A percentile compares a stretch with the other conserved stretches of the same genome.
phyloP scores from a whole-genome alignment of 805 yeast genomes.

The Suhomyces tanzawaensis region DNA sequence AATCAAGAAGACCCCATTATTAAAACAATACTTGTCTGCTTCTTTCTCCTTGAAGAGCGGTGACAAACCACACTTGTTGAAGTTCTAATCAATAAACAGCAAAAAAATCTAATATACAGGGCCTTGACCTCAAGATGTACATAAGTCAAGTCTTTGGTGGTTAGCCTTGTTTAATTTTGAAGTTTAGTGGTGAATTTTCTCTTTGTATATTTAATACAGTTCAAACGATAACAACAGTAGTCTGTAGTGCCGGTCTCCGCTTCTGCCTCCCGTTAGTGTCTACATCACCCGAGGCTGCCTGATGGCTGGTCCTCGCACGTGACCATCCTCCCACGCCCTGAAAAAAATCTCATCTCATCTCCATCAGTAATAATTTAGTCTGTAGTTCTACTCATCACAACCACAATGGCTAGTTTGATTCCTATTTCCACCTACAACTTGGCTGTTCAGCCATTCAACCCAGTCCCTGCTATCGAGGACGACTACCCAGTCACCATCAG shows the following conservation, averaged over 20 bases:
- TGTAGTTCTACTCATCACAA: slow-evolving; percentile 9
- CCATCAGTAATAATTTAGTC: slow-evolving; percentile 3
- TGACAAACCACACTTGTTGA: slow-evolving; percentile 97
- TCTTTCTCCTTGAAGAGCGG: slow-evolving; percentile 97
- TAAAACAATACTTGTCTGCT: slow-evolving; percentile 93
- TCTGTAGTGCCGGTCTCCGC: no score
- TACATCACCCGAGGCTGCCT: neutral
- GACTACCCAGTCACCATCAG: slow-evolving; percentile 89
- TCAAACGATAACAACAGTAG: slow-evolving; percentile 1
- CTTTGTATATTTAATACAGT: slow-evolving; percentile 33
- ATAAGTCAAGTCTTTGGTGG: slow-evolving; percentile 4
- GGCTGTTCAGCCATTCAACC: slow-evolving; percentile 82
- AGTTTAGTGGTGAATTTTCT: slow-evolving; percentile 16
- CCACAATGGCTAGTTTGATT: slow-evolving; percentile 62
- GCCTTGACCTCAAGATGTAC: slow-evolving; percentile 4
- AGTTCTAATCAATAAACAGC: slow-evolving; percentile 80
- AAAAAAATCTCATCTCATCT: slow-evolving; percentile 14
- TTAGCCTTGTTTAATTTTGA: neutral
- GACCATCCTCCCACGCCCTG: no score
- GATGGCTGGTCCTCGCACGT: neutral
- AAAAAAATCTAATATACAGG: no score
- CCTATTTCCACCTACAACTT: slow-evolving; percentile 87
- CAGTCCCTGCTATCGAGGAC: slow-evolving; percentile 81
- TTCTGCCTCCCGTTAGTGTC: no score
- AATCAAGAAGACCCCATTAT: slow-evolving; percentile 95